Base-by-base conservation (phyloP, 2,329 filamentous ascomycete species). In the Aspergillus fructus region DNA sequence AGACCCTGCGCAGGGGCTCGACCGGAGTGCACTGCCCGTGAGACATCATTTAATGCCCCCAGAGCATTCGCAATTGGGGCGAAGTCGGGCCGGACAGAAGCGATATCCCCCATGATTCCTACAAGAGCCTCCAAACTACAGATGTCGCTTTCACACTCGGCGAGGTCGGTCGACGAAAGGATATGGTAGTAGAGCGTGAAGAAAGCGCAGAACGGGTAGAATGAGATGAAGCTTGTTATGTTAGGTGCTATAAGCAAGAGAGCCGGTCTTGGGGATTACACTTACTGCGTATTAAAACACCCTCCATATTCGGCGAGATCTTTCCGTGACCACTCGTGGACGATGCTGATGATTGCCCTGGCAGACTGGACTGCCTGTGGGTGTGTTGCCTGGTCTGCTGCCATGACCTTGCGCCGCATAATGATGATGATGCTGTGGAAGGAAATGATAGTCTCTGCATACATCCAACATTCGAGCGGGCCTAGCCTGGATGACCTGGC, bases 131-230 rank as follows among this genome's bases (percentile, higher is more conserved):
- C 53, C 15, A 55, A 15, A 12, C 24, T 11, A 19, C 23, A 13
- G 34, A 55, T 49, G 11, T 55, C 53, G 2, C 24, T 33, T 37
- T 55, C 45, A 27, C 40, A 49, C 24, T 49, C 53, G 13, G 13
- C 37, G 2, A 39, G n/a, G 12, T 49, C 5, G 34, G 42, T 27
- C 12, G 49, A 33, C 2, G 55, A 48, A 3, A 53, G 13, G 30
- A 53, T 57, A 23, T 53, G 41, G 8, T 57, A 37, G 21, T 57
- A 57, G 2, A 57, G 49, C 3, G 55, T 57, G 37, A 57, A 57
- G 37, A 57, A 57, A 42, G 55, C 55, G 5, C 49, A 53, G 9
- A 57, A 57, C 9, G 55, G 55, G 12, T 53, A 57, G 19, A 57
- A 57, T 1, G 55, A 53, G 19, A 57, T 15, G 9, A 53, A 40